Evolutionary conservation across 352 stramenopile genomes (phyloP).

Genomic region (Lagenidium sp.): DNA sequence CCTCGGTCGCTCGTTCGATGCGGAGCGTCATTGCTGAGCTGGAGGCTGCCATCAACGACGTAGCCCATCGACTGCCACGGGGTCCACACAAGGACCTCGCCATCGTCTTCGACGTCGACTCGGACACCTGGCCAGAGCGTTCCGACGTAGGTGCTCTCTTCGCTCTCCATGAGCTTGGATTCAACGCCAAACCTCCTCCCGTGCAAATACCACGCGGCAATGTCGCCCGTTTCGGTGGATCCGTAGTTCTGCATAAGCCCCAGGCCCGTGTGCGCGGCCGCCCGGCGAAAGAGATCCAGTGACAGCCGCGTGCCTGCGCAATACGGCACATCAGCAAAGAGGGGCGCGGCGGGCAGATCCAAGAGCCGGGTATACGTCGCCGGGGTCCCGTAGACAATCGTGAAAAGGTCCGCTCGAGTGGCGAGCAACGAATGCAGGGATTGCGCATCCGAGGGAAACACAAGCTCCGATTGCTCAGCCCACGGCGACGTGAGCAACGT

Average conservation of each 20-base stretch:
- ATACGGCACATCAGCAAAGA: conserved; percentile 65
- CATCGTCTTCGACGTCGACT: conserved; percentile 26
- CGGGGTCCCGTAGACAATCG: conserved; percentile 66
- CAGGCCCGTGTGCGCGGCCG: conserved; percentile 48
- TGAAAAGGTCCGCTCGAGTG: conserved; percentile 25
- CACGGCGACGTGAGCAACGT: conserved; percentile 59
- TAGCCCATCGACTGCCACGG: conserved; percentile 79
- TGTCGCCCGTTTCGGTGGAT: conserved; percentile 76
- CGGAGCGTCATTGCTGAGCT: conserved; percentile 23
- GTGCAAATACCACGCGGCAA: conserved; percentile 54
- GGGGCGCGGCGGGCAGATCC: conserved; percentile 26
- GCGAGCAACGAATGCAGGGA: conserved; percentile 41
- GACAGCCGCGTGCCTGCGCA: conserved; percentile 61
- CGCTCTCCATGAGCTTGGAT: conserved; percentile 25
- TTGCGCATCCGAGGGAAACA: conserved; percentile 40
- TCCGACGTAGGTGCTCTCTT: conserved; percentile 42
- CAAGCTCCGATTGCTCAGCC: conserved; percentile 57
- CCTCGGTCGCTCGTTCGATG: conserved; percentile 62
- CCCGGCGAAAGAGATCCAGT: conserved; percentile 36
- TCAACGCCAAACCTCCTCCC: conserved; percentile 34
- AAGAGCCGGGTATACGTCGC: conserved; percentile 71
- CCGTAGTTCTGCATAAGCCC: conserved; percentile 82
- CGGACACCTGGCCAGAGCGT: conserved; percentile 62
- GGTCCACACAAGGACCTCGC: conserved; percentile 66
- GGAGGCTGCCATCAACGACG: conserved; percentile 35